These are phyloP conservation scores for Boletus vermiculosoides DNA, from an alignment of 768 basidiomycete species.

Conservation along the genomic window DNA sequence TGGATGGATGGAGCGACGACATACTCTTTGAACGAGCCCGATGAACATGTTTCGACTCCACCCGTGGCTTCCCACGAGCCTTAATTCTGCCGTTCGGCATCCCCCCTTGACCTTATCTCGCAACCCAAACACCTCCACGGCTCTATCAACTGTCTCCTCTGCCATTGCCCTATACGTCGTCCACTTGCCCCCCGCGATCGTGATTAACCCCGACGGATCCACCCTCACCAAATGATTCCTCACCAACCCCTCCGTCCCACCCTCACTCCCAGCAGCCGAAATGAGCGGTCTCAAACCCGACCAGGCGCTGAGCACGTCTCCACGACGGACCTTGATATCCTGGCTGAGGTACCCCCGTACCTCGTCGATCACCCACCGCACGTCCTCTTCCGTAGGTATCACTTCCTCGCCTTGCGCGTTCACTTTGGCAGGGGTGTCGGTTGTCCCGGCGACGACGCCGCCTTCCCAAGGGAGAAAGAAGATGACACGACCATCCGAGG, in stretches of 20 bases:
- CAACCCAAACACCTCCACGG: constrained; percentile 75
- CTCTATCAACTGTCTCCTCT: constrained; percentile 87
- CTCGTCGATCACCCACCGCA: constrained; percentile 95
- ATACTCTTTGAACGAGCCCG: constrained; percentile 84
- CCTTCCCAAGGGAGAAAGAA: constrained; percentile 99
- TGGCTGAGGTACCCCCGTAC: constrained; percentile 84
- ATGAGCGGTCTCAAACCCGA: constrained; percentile 89
- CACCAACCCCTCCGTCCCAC: constrained; percentile 83
- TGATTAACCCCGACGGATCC: constrained; percentile 76
- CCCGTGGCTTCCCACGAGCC: constrained; percentile 87
- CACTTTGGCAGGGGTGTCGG: constrained; percentile 78
- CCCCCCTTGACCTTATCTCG: constrained; percentile 50
- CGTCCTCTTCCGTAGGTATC: constrained; percentile 86
- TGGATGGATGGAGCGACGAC: constrained; percentile 15
- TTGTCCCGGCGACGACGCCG: constrained; percentile 95
- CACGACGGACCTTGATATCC: constrained; percentile 91
- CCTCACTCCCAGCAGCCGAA: constrained; percentile 72
- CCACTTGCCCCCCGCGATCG: constrained; percentile 98
- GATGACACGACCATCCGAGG: constrained; percentile 95
- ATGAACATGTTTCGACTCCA: constrained; percentile 99
- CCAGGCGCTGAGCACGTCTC: constrained; percentile 96
- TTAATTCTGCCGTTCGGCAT: constrained; percentile 77
- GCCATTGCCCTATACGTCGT: constrained; percentile 98
- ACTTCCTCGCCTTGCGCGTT: constrained; percentile 58
- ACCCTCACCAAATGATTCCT: constrained; percentile 92